Conservation (phyloP, 139 green algal species). For the Penium margaritaceum region DNA sequence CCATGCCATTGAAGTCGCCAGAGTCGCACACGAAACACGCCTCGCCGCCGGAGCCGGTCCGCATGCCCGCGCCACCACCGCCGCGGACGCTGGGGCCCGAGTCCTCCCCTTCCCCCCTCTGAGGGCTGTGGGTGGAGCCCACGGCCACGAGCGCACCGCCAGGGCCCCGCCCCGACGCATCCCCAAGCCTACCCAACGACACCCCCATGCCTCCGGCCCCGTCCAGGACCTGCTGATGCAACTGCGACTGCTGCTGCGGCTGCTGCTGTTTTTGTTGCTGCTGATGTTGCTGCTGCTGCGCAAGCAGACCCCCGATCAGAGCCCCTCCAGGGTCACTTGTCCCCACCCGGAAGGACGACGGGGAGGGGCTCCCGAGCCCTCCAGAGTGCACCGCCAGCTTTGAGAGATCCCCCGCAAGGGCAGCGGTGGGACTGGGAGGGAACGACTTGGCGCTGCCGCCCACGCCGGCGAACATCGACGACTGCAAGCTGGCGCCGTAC, state of each 20-base stretch:
- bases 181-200: no score
- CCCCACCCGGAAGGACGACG: background rate
- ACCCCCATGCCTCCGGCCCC: no score
- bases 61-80: background rate
- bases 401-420: background rate
- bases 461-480: background rate
- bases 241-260: no score
- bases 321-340: background rate
- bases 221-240: no score
- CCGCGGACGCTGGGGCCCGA: background rate
- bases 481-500: background rate
- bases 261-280: no score
- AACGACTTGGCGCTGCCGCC: no score
- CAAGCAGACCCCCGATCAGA: no score
- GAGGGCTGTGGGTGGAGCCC: background rate
- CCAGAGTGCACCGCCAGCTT: constrained; percentile 2
- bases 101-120: background rate
- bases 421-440: no score
- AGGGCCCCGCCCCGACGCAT: background rate
- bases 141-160: background rate
- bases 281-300: no score
- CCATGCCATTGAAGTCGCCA: no score
- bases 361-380: background rate
- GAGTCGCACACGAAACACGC: no score
- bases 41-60: background rate